These are phyloP conservation scores for Penicillium diatomitis DNA, from an alignment of 495 filamentous ascomycete genomes.

Conservation along the genomic window DNA sequence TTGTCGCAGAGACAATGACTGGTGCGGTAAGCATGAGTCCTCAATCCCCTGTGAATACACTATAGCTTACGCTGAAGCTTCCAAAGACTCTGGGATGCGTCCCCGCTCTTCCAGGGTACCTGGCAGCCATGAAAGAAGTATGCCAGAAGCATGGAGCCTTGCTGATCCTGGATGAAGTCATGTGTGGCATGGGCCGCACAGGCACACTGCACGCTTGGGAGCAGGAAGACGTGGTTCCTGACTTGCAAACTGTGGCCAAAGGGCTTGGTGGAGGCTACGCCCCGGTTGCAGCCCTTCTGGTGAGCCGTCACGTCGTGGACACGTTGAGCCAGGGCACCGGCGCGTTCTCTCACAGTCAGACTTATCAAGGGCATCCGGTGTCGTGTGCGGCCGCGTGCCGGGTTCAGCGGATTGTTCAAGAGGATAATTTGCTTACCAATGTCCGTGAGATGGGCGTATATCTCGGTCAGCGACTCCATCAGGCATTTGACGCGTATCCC, in stretches of 20 bases:
- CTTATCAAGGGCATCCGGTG: slow-evolving; percentile 44
- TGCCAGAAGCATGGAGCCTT: slow-evolving; percentile 54
- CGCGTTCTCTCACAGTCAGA: slow-evolving; percentile 42
- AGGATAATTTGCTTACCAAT: slow-evolving; percentile 37
- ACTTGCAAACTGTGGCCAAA: slow-evolving; percentile 55
- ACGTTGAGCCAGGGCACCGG: slow-evolving; percentile 41
- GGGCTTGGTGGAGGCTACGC: slow-evolving; percentile 52
- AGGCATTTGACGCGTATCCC: slow-evolving; percentile 24
- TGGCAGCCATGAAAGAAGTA: slow-evolving; percentile 45
- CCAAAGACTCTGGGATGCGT: slow-evolving; percentile 45
- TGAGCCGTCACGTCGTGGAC: slow-evolving; percentile 40
- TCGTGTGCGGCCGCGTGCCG: slow-evolving; percentile 39
- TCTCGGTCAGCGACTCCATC: slow-evolving; percentile 29
- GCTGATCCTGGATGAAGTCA: slow-evolving; percentile 61
- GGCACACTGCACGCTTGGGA: slow-evolving; percentile 58
- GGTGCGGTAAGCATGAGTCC: slow-evolving; percentile 30
- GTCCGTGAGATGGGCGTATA: slow-evolving; percentile 35
- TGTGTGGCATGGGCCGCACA: slow-evolving; percentile 61
- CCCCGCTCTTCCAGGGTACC: slow-evolving; percentile 47
- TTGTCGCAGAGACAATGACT: slow-evolving; percentile 58
- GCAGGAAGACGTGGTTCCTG: slow-evolving; percentile 46
- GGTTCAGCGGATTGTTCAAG: slow-evolving; percentile 37
- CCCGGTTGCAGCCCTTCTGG: slow-evolving; percentile 48
- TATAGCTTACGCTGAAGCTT: not conserved
- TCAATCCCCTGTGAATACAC: not conserved